These are phyloP conservation scores for Oryza brachyantha DNA, from an alignment of 176 grass and related monocot species.

Conservation along the genomic window DNA sequence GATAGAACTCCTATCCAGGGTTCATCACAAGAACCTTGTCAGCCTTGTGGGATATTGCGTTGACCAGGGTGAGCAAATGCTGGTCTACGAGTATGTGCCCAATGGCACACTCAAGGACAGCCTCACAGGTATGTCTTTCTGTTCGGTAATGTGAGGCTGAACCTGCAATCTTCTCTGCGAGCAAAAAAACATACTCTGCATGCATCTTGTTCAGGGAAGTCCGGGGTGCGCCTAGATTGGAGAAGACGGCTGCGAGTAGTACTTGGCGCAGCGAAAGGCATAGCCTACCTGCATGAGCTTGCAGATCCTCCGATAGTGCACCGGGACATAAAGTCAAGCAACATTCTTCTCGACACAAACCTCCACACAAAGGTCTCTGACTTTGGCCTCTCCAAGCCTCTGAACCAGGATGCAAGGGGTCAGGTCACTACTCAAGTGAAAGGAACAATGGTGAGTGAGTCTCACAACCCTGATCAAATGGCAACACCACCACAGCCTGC, in stretches of 20 bases:
- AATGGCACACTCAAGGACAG: constrained; percentile 88
- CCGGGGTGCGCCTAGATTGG: constrained; percentile 85
- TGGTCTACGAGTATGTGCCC: constrained; percentile 80
- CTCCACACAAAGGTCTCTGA: constrained; percentile 82
- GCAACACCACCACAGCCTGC: too few species aligned
- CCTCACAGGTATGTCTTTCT: constrained; percentile 43
- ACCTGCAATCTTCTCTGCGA: not conserved
- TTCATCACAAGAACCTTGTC: constrained; percentile 88
- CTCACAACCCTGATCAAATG: too few species aligned
- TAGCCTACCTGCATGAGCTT: constrained; percentile 83
- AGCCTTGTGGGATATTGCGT: constrained; percentile 75
- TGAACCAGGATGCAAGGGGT: constrained; percentile 38
- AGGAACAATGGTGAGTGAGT: constrained; percentile 78
- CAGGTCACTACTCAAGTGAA: constrained; percentile 72
- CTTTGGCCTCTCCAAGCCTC: constrained; percentile 78
- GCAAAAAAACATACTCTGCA: not conserved
- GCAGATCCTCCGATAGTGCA: constrained; percentile 80
- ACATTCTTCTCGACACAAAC: constrained; percentile 68
- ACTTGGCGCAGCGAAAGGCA: constrained; percentile 68
- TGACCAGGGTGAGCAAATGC: constrained; percentile 72
- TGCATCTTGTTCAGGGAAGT: constrained; percentile 49
- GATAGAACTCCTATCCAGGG: constrained; percentile 73
- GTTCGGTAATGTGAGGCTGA: not conserved
- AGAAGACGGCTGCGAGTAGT: constrained; percentile 53
- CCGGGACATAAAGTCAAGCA: constrained; percentile 89